phyloP scores from a whole-genome alignment of 768 basidiomycete genomes.

The Mycena latifolia region DNA sequence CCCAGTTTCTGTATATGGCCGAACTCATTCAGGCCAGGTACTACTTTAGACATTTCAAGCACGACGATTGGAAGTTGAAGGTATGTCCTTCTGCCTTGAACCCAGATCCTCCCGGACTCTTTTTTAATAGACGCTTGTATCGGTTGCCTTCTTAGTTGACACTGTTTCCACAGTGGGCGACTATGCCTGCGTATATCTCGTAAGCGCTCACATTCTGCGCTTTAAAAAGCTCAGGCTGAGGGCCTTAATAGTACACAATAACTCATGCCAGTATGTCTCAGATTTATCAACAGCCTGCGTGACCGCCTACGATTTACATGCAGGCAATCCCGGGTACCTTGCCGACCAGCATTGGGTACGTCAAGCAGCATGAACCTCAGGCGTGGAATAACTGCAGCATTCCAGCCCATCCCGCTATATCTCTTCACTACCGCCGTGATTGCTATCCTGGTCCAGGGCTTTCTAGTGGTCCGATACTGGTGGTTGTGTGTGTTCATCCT shows the following conservation, averaged over 20 bases:
- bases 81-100: constrained; percentile 15
- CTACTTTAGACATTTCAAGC: constrained; percentile 24
- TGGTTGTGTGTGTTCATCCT: constrained; percentile 17
- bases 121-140: constrained; percentile 18
- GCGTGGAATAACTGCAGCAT: constrained; percentile 17
- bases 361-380: constrained; percentile 7
- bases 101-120: neutral
- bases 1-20: constrained; percentile 26
- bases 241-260: constrained; percentile 20
- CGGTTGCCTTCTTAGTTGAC: constrained; percentile 12
- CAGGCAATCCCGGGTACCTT: constrained; percentile 15
- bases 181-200: constrained; percentile 26
- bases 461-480: constrained; percentile 27
- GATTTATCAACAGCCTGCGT: constrained; percentile 18
- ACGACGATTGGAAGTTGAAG: constrained; percentile 23
- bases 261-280: constrained; percentile 20
- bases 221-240: constrained; percentile 14
- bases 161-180: constrained; percentile 19
- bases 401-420: constrained; percentile 16
- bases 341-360: constrained; percentile 22
- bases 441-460: constrained; percentile 21
- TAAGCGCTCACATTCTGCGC: constrained; percentile 20
- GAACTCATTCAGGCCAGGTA: constrained; percentile 18
- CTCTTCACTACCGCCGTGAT: constrained; percentile 25
- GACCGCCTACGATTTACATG: constrained; percentile 9